phyloP scores from a whole-genome alignment of 2,329 filamentous ascomycete species.

The Mycocentrospora acerina region DNA sequence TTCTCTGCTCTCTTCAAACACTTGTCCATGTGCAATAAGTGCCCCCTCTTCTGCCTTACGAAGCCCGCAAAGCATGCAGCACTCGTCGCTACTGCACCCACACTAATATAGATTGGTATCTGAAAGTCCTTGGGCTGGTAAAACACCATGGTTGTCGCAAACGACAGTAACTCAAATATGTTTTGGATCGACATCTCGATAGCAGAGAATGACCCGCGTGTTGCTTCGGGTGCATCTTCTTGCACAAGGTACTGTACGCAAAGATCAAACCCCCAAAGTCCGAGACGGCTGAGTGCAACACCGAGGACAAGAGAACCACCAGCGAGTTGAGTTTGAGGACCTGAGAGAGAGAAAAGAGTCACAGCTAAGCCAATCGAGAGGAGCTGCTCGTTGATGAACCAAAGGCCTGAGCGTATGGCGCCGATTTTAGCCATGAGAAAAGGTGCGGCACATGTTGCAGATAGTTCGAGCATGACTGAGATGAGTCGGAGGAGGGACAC shows the following conservation, averaged over 20 bases:
- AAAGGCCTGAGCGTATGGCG: conserved; percentile 65
- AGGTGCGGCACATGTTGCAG: conserved; percentile 63
- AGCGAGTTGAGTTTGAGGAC: conserved; percentile 13
- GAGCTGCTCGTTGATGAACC: conserved; percentile 71
- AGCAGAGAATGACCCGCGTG: conserved; percentile 67
- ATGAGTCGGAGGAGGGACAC: conserved; percentile 57
- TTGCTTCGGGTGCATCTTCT: conserved; percentile 42
- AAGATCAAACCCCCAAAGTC: conserved; percentile 53
- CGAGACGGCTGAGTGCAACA: conserved; percentile 45
- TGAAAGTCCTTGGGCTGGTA: conserved; percentile 64
- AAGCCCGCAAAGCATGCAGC: conserved; percentile 58
- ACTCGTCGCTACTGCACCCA: conserved; percentile 53
- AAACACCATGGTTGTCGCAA: conserved; percentile 65
- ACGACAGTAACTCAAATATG: conserved; percentile 68
- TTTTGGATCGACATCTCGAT: conserved; percentile 70
- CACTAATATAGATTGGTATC: conserved; percentile 63
- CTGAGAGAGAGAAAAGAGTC: conserved; percentile 21
- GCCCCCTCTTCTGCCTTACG: conserved; percentile 60
- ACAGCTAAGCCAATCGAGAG: conserved; percentile 50
- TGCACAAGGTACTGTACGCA: conserved; percentile 50
- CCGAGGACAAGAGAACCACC: conserved; percentile 40
- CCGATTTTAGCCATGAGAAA: conserved; percentile 54
- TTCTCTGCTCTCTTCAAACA: conserved; percentile 20
- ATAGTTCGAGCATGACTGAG: conserved; percentile 59
- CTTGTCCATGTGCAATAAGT: conserved; percentile 41